These are phyloP conservation scores for Globisporangium paroecandrum DNA, from an alignment of 352 stramenopile species.

Conservation along the genomic window DNA sequence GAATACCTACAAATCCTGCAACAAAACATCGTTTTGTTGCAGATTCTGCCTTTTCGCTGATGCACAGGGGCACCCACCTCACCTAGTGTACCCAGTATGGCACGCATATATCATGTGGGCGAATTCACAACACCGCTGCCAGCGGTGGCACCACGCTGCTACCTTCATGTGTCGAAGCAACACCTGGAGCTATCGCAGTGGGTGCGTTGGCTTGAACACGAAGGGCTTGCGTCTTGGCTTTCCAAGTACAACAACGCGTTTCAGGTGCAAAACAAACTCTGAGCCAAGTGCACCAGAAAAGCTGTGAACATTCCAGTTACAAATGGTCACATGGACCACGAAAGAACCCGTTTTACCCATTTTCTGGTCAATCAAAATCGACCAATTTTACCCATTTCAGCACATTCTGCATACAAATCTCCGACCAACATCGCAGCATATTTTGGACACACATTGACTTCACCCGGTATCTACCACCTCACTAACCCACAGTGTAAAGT, in stretches of 20 bases:
- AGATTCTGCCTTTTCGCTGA: not conserved
- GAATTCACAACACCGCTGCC: not conserved
- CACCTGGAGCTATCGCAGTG: not conserved
- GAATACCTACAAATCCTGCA: constrained; percentile 1
- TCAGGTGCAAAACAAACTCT: not conserved
- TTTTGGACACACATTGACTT: not conserved
- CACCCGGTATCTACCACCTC: not conserved
- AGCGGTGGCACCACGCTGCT: not conserved
- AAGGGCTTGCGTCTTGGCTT: not conserved
- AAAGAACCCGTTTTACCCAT: not conserved
- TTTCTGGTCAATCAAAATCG: not conserved
- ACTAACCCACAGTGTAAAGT: not conserved
- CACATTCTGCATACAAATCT: not conserved
- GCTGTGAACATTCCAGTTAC: not conserved
- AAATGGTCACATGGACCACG: not conserved
- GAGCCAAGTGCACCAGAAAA: not conserved
- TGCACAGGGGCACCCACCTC: not conserved
- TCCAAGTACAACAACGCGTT: not conserved
- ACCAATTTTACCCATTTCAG: not conserved
- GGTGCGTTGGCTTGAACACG: not conserved
- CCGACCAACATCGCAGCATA: too few relatives aligned
- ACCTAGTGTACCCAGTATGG: constrained; percentile 6
- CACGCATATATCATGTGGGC: not conserved
- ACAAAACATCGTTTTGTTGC: not conserved
- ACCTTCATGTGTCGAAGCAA: not conserved